These are phyloP conservation scores for Stentor roeselii DNA, from an alignment of 73 alveolate genomes.

Conservation along the genomic window DNA sequence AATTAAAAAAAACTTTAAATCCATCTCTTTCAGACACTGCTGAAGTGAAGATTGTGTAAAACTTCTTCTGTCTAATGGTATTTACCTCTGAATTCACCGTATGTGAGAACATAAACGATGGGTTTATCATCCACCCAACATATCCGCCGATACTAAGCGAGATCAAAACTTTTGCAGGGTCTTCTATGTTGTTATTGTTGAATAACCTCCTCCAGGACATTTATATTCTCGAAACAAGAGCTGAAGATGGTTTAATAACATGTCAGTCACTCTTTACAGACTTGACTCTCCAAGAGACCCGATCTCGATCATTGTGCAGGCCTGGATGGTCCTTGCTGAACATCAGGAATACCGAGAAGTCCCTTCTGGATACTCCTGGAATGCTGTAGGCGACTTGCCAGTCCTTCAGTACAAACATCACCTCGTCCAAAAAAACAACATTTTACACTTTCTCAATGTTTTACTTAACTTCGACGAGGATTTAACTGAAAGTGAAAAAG, in stretches of 20 bases:
- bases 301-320: neutral
- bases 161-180: neutral
- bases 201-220: no score
- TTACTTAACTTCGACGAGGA: neutral
- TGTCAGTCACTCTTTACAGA: neutral
- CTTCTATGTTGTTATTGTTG: no score
- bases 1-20: no score
- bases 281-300: neutral
- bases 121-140: neutral
- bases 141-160: neutral
- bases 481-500: neutral
- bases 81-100: neutral
- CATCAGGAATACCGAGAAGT: neutral
- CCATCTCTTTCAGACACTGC: neutral
- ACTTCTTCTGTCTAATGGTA: neutral
- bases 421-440: neutral
- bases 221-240: no score
- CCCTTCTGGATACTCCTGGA: neutral
- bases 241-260: no score
- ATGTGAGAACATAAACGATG: neutral
- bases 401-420: neutral
- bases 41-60: neutral
- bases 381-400: constrained; percentile 12
- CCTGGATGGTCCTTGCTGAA: neutral
- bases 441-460: neutral